Evolutionary conservation across 306 rosid species (phyloP), one percentile per base, ranked within the genome.

Genomic region (Rosa chinensis): DNA sequence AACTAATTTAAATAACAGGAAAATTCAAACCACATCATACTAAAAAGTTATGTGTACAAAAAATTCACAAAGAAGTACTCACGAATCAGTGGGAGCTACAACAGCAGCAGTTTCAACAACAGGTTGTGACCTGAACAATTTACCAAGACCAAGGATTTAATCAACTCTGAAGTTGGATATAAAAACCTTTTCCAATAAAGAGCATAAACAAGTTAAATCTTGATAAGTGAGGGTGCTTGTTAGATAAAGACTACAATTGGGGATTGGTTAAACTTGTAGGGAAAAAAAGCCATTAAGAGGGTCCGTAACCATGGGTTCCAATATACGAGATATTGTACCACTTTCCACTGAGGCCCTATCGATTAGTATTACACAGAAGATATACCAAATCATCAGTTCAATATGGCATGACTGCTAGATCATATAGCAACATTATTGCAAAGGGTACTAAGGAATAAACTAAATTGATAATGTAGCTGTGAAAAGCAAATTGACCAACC

Each of bases 51-150:
- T 62, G 67, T 28, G 28, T 6, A 53, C 21, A 10, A 70, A 43
- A 8, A 64, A 32, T 6, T 11, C 25, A 32, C 45, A 10, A 42
- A 39, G 5, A 59, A 75, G 32, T 21, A 83, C 88, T 85, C 77
- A 82, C 77, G 84, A 75, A 80, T 84, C 77, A 74, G 90, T 80
- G 80, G 91, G 89, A 78, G 88, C 80, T 58, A 74, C 74, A 79
- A 53, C 87, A 84, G 88, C 87, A 59, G 78, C 56, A 77, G 82
- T 83, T 76, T 73, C 84, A 74, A 81, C 12, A 68, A 67, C 78
- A 78, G 88, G 75, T 77, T 62, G 89, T 35, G 83, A 70, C 80
- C 96, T 91, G 77, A 76, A 52, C n/a, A 37, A 55, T 78, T 28
- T 40, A 43, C 49, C 76, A 85, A 66, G n/a, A 63, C 77, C 71